Percentiles rank a stretch among this genome's conserved stretches.
Conservation (phyloP, 305 asterid genomes). For the Solanum hybrid region DNA sequence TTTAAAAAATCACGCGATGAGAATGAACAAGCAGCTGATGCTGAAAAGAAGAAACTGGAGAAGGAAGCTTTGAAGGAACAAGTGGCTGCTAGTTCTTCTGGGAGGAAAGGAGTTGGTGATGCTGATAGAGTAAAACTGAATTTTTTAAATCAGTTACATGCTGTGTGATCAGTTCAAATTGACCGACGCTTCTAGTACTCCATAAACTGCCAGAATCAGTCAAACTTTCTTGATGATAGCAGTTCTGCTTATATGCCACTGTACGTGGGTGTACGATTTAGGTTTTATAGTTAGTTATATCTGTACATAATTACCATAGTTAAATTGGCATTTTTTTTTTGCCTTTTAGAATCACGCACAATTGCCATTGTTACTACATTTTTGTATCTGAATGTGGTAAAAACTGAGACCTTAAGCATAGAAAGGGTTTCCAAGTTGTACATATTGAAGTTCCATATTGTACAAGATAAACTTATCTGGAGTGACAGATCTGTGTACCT, state of each 20-base stretch:
- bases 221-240: background rate
- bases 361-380: background rate
- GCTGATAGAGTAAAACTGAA: conserved; percentile 29
- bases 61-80: conserved; percentile 92
- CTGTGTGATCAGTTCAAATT: background rate
- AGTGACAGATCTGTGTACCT: background rate
- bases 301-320: background rate
- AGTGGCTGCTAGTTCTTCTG: conserved; percentile 57
- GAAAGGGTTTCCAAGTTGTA: background rate
- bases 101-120: conserved; percentile 57
- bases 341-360: background rate
- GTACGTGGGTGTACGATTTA: background rate
- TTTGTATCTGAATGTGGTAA: background rate
- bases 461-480: background rate
- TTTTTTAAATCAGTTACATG: background rate
- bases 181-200: background rate
- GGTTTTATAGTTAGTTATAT: background rate
- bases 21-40: conserved; percentile 72
- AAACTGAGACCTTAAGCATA: background rate
- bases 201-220: background rate
- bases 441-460: background rate
- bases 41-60: conserved; percentile 86
- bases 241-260: background rate
- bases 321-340: background rate
- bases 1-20: conserved; percentile 80